Percentiles rank a stretch among this genome's conserved stretches.
phyloP scores from a whole-genome alignment of 2,329 filamentous ascomycete species.

The Aureobasidium lini region DNA sequence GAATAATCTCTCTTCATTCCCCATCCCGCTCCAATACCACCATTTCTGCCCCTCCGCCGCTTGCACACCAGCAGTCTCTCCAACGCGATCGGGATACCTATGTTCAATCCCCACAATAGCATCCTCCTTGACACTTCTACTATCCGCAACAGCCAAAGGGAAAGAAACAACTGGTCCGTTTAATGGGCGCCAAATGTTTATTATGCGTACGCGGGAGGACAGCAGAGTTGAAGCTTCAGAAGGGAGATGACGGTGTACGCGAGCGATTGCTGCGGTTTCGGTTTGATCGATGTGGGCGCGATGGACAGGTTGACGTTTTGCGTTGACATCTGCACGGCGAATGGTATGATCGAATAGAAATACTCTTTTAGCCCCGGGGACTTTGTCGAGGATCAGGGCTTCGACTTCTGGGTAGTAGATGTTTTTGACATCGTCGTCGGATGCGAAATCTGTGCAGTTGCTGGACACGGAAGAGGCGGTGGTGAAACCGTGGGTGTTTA shows the following conservation, averaged over 20 bases:
- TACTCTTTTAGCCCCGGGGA: slow-evolving; percentile 60
- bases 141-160: slow-evolving; percentile 53
- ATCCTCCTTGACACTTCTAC: slow-evolving; percentile 46
- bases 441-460: slow-evolving; percentile 53
- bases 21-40: slow-evolving; percentile 77
- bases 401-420: slow-evolving; percentile 85
- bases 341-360: slow-evolving; percentile 85
- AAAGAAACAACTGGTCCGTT: slow-evolving; percentile 50
- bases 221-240: slow-evolving; percentile 62
- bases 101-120: slow-evolving; percentile 69
- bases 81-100: slow-evolving; percentile 61
- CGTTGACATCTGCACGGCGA: slow-evolving; percentile 54
- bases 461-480: slow-evolving; percentile 51
- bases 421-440: slow-evolving; percentile 60
- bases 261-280: slow-evolving; percentile 52
- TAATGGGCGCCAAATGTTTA: slow-evolving; percentile 75
- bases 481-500: slow-evolving; percentile 71
- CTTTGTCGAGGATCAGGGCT: slow-evolving; percentile 56
- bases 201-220: slow-evolving; percentile 64
- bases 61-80: slow-evolving; percentile 65
- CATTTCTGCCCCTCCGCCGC: slow-evolving; percentile 59
- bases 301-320: slow-evolving; percentile 61
- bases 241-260: slow-evolving; percentile 60
- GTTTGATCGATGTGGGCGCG: slow-evolving; percentile 82
- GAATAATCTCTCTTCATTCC: slow-evolving; percentile 47